A percentile compares a stretch with the other conserved stretches of the same genome.
phyloP scores from a whole-genome alignment of 2,329 filamentous ascomycete species.

The Fusarium liriodendri region DNA sequence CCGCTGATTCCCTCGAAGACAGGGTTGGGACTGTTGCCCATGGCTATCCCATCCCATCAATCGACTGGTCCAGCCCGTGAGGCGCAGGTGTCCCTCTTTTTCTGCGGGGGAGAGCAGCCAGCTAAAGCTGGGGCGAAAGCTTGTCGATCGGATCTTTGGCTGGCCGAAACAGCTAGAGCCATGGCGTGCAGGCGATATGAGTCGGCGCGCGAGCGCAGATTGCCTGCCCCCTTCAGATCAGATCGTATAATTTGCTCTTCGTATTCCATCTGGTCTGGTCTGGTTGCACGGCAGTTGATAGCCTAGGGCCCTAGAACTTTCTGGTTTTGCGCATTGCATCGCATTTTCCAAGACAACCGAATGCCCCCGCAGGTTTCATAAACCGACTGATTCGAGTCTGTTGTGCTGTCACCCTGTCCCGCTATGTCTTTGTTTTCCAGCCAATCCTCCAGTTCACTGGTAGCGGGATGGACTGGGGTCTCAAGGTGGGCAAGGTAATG shows the following conservation, averaged over 20 bases:
- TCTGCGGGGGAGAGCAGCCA: slow-evolving; percentile 25
- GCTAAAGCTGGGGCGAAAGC: slow-evolving; percentile 34
- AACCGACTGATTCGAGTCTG: neutral
- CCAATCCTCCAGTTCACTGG: neutral
- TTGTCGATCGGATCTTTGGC: slow-evolving; percentile 28
- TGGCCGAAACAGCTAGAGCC: slow-evolving; percentile 27
- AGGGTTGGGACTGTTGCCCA: neutral
- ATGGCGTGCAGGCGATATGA: slow-evolving; percentile 8
- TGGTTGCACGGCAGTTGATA: slow-evolving; percentile 5
- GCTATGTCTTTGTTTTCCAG: slow-evolving; percentile 2
- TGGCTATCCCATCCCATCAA: neutral
- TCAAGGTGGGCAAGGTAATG: slow-evolving; percentile 28
- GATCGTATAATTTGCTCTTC: slow-evolving; percentile 29
- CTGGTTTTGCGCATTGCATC: slow-evolving; percentile 2
- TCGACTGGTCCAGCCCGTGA: slow-evolving; percentile 8
- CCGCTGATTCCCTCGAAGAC: slow-evolving; percentile 8
- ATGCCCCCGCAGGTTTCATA: neutral
- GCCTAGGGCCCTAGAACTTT: slow-evolving; percentile 6
- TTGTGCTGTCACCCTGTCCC: slow-evolving; percentile 4
- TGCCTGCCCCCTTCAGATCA: slow-evolving; percentile 14
- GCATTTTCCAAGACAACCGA: neutral
- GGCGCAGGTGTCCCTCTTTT: neutral
- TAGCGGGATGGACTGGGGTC: neutral
- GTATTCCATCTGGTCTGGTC: slow-evolving; percentile 29
- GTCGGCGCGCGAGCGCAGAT: neutral